Evolutionary conservation across 306 rosid species (phyloP), one percentile per base, ranked within the genome.

Genomic region (Myrica gale): DNA sequence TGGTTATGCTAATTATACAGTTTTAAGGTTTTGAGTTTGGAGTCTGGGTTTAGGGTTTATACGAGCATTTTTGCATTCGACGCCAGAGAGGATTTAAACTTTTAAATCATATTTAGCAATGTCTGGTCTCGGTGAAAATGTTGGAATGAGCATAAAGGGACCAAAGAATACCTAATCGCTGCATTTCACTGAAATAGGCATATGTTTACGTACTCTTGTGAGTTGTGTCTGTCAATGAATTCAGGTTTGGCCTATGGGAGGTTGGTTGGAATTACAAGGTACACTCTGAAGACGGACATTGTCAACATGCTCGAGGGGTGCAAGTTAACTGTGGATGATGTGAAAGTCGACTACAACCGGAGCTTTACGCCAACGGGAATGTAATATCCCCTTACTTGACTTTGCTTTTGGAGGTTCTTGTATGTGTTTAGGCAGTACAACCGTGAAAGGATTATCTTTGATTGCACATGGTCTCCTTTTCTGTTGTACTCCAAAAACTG

Each of bases 231-330:
- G 17, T 51, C 23, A 65, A 65, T 42, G 13, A 63, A 55, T 10
- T 79, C 74, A 90, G 96, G 90, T 75, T 55, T 68, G 81, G 73
- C 73, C 19, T 91, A 83, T 50, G 98, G 78, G 72, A 92, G 46
- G 81, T 77, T 92, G 80, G 0, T 6, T 0, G 89, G 93, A 9
- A 20, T 78, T 75, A 75, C 66, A 60, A 86, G 60, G 74, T 67
- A 84, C 69, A 84, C 82, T 7, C 86, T 96, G 78, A 96, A 87
- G 86, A 88, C 93, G 8, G 99, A 96, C 79, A 46, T 89, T 72
- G 79, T 92, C 77, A 76, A 79, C 82, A 50, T 84, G 76, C 89
- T 96, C 43, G 88, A 96, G 68, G 92, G 88, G 42, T 92, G 85
- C 65, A 82, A 87, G 71, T 80, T 96, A 90, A 79, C 87, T 46